phyloP scores from a whole-genome alignment of 1,284 basidiomycete genomes.

The Trametes hirsuta region DNA sequence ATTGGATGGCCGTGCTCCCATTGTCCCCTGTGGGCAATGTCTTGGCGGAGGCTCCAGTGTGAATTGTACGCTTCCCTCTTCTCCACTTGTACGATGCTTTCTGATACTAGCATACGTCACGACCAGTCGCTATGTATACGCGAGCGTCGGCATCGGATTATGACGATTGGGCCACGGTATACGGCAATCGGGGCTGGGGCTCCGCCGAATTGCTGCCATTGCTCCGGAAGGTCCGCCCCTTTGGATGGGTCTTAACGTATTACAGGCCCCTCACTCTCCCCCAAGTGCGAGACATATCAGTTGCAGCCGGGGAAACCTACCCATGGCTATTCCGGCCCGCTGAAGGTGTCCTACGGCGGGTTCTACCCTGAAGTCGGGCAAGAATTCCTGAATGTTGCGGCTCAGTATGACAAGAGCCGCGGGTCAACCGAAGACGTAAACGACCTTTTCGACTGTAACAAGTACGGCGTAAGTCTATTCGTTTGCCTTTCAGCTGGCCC shows the following conservation, averaged over 20 bases:
- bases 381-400: slow-evolving; percentile 50
- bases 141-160: slow-evolving; percentile 61
- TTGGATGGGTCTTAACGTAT: too few relatives aligned
- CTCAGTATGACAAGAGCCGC: slow-evolving; percentile 43
- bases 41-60: slow-evolving; percentile 64
- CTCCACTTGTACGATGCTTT: not conserved
- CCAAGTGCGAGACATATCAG: slow-evolving; percentile 56
- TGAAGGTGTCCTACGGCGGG: slow-evolving; percentile 51
- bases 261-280: not conserved
- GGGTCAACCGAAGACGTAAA: slow-evolving; percentile 30
- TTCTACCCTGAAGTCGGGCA: slow-evolving; percentile 41
- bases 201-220: slow-evolving; percentile 53
- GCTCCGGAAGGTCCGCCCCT: slow-evolving; percentile 47
- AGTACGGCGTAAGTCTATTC: slow-evolving; percentile 30
- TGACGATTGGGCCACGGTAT: slow-evolving; percentile 53
- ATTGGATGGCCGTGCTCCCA: slow-evolving; percentile 47
- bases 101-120: not conserved
- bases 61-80: slow-evolving; percentile 46
- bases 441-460: slow-evolving; percentile 30
- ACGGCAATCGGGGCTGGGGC: slow-evolving; percentile 59
- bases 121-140: slow-evolving; percentile 54
- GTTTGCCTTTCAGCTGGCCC: not conserved
- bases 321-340: slow-evolving; percentile 57
- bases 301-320: slow-evolving; percentile 34
- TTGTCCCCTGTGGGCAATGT: slow-evolving; percentile 49